A percentile compares a stretch with the other conserved stretches of the same genome.
phyloP scores from a whole-genome alignment of 2,329 filamentous ascomycete genomes.

The Ophiocordyceps robertsii region DNA sequence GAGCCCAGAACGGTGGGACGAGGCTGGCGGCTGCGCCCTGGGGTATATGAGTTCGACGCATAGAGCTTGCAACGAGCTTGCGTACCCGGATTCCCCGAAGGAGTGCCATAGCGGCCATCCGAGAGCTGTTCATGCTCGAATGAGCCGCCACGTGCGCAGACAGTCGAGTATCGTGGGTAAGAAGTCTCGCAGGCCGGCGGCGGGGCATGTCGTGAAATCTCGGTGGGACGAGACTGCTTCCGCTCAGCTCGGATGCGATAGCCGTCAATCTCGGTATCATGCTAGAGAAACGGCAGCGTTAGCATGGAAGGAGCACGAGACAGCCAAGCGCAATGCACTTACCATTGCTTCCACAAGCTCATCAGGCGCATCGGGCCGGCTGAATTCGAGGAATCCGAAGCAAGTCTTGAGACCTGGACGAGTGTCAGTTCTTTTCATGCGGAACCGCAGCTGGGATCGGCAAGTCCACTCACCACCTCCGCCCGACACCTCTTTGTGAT shows the following conservation, averaged over 20 bases:
- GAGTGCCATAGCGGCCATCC: not conserved
- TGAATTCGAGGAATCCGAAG: slow-evolving; percentile 27
- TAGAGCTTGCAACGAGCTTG: slow-evolving; percentile 1
- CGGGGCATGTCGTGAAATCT: slow-evolving; percentile 7
- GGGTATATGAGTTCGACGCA: slow-evolving; percentile 3
- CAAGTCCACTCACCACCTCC: slow-evolving; percentile 4
- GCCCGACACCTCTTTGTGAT: slow-evolving; percentile 10
- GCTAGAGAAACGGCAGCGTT: slow-evolving; percentile 11
- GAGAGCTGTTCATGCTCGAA: slow-evolving; percentile 2
- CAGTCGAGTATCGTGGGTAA: not conserved
- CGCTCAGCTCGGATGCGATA: slow-evolving; percentile 22
- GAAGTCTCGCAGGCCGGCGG: not conserved
- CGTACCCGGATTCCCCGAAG: not conserved
- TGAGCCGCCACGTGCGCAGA: slow-evolving; percentile 1
- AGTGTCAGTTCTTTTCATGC: not conserved
- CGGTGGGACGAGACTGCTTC: slow-evolving; percentile 15
- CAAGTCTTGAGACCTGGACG: slow-evolving; percentile 8
- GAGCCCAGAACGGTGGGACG: slow-evolving; percentile 5
- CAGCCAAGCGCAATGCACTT: slow-evolving; percentile 9
- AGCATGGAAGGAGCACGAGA: not conserved
- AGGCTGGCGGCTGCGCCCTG: slow-evolving; percentile 2
- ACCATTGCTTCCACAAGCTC: slow-evolving; percentile 21
- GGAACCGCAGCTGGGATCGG: not conserved
- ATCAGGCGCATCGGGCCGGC: slow-evolving; percentile 21
- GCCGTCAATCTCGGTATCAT: slow-evolving; percentile 17